Percentiles rank a stretch among this genome's conserved stretches.
These are phyloP conservation scores for Penicillium paneum DNA, from an alignment of 2,329 filamentous ascomycete genomes.

Conservation along the genomic window DNA sequence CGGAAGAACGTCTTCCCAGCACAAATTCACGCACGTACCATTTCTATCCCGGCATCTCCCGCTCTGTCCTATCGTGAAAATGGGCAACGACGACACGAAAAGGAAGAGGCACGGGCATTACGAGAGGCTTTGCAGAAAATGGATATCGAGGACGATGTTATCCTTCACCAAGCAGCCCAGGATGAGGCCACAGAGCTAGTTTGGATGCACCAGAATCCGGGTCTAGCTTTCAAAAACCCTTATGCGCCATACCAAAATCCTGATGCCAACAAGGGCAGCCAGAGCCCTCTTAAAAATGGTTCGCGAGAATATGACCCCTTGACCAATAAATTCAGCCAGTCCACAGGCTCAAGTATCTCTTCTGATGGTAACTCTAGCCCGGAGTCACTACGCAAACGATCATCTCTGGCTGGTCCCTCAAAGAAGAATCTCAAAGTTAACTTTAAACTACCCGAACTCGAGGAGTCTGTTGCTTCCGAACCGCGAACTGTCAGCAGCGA, in stretches of 20 bases:
- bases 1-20: conserved; percentile 39
- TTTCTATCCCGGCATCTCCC: conserved; percentile 30
- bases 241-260: conserved; percentile 48
- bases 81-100: conserved; percentile 55
- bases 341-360: conserved; percentile 16
- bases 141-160: conserved; percentile 54
- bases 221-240: conserved; percentile 49
- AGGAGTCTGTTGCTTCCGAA: conserved; percentile 16
- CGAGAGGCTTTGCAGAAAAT: conserved; percentile 57
- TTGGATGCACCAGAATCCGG: conserved; percentile 59
- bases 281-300: conserved; percentile 32
- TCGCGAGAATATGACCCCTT: not conserved
- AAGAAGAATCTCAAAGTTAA: conserved; percentile 42
- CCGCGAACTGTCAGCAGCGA: conserved; percentile 37
- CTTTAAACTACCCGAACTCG: conserved; percentile 34
- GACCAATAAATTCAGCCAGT: conserved; percentile 17
- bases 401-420: conserved; percentile 24
- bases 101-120: conserved; percentile 56
- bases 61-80: conserved; percentile 54
- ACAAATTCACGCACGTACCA: conserved; percentile 30
- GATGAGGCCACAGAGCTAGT: conserved; percentile 63
- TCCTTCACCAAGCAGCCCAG: conserved; percentile 56
- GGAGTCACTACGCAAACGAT: conserved; percentile 16
- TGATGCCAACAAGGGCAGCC: conserved; percentile 42
- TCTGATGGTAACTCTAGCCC: conserved; percentile 21